A percentile compares a stretch with the other conserved stretches of the same genome.
phyloP scores from a whole-genome alignment of 106 monocot species.

The Acorus gramineus region DNA sequence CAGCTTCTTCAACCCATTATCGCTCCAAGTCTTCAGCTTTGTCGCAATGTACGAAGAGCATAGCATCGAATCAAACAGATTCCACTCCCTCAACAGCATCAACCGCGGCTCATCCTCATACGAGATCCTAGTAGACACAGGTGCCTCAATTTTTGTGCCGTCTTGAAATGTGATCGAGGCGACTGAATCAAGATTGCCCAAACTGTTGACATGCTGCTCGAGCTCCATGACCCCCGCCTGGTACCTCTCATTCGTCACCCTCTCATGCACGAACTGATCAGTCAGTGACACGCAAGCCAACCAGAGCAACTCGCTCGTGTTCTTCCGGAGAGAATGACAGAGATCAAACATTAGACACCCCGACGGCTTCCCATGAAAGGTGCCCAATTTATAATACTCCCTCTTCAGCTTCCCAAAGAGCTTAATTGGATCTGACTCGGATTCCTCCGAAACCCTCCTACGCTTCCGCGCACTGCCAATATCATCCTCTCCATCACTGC shows the following conservation, averaged over 20 bases:
- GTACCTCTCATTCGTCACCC: conserved; percentile 81
- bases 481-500: conserved; percentile 22
- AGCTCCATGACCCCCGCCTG: conserved; percentile 73
- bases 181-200: conserved; percentile 50
- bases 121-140: conserved; percentile 62
- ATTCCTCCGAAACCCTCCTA: conserved; percentile 34
- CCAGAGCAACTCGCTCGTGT: conserved; percentile 81
- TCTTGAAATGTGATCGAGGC: conserved; percentile 72
- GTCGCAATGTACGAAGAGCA: conserved; percentile 91
- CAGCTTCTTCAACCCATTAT: conserved; percentile 86
- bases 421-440: conserved; percentile 46
- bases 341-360: conserved; percentile 78
- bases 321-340: conserved; percentile 72
- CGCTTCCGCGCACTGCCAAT: conserved; percentile 27
- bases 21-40: conserved; percentile 92
- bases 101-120: conserved; percentile 89
- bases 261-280: conserved; percentile 87
- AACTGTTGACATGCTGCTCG: conserved; percentile 79
- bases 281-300: conserved; percentile 82
- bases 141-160: conserved; percentile 77
- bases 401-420: conserved; percentile 66
- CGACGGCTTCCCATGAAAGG: conserved; percentile 86
- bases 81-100: conserved; percentile 91
- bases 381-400: conserved; percentile 80
- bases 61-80: conserved; percentile 84